Percentiles rank a stretch among this genome's conserved stretches.
These are phyloP conservation scores for Chernovozyma aurita DNA, from an alignment of 1,139 yeast species.

Conservation along the genomic window DNA sequence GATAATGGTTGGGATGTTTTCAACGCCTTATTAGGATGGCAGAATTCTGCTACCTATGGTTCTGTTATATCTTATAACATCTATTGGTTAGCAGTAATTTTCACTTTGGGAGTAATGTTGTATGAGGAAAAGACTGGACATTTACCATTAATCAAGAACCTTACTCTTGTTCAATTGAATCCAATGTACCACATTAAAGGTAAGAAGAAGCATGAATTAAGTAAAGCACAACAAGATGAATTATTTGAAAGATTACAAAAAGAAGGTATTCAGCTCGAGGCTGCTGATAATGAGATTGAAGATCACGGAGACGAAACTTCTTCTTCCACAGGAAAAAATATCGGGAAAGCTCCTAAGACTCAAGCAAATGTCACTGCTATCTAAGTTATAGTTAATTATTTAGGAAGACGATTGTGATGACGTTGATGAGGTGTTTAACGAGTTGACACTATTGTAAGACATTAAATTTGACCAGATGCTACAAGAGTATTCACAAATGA, in stretches of 20 bases:
- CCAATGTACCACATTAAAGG: constrained; percentile 71
- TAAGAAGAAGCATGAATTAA: constrained; percentile 59
- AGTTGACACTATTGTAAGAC: constrained; percentile 1
- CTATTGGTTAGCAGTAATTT: constrained; percentile 70
- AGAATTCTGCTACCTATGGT: constrained; percentile 86
- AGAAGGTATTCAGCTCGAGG: background rate
- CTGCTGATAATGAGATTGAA: too few relatives aligned
- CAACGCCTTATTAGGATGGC: constrained; percentile 87
- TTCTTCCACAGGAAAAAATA: background rate
- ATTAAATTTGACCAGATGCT: too few relatives aligned
- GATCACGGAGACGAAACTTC: background rate
- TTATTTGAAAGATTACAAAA: constrained; percentile 34
- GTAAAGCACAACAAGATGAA: constrained; percentile 47
- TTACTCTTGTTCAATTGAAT: constrained; percentile 54
- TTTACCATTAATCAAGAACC: constrained; percentile 39
- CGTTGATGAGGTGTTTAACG: background rate
- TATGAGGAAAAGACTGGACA: constrained; percentile 61
- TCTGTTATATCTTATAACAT: constrained; percentile 79
- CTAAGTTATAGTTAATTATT: too few relatives aligned
- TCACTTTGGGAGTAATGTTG: constrained; percentile 53
- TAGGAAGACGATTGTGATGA: too few relatives aligned
- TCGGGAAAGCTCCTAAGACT: too few relatives aligned
- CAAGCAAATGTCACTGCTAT: too few relatives aligned
- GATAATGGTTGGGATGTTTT: constrained; percentile 94
- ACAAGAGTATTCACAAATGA: too few relatives aligned